Evolutionary conservation across 2,329 filamentous ascomycete species (phyloP), one percentile per base, ranked within the genome.

Genomic region (Microcyclosporella mali): DNA sequence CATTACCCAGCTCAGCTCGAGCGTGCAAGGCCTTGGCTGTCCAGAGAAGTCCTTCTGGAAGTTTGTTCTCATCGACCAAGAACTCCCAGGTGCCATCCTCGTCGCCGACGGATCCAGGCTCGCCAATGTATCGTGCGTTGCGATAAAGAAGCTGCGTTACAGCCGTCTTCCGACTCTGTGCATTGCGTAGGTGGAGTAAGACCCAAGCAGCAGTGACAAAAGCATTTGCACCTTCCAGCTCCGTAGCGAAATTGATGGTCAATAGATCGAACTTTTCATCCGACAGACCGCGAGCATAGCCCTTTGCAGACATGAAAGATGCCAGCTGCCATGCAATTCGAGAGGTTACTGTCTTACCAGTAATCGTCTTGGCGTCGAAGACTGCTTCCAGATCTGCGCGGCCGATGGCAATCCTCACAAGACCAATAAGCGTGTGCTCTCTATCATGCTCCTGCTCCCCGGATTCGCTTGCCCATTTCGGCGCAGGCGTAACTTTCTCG

Each of bases 261-360:
- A 85, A 79, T 16, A 72, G 71, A 69, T 82, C 82, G 66, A 84
- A 82, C 17, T 82, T 63, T 41, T 54, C 51, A 16, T 56, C 51
- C 12, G 53, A 33, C n/a, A 63, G 31, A 49, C 33, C 28, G 30
- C 43, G 39, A 25, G 50, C 40, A 11, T 62, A 41, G 16, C 46
- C 51, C 40, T 58, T 61, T 15, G 58, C 67, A 32, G 57, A 57
- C 37, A 73, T 65, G 14, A 70, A 46, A 47, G 84, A 82, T 43
- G 85, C 81, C 11, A 98, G 74, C 64, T 95, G 89, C 82, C 92
- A 98, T 27, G 79, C 81, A 11, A 95, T 70, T 9, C 88, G 79
- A 52, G 81, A 79, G 52, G 89, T 82, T 37, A 94, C 70, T 3
- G 83, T 81, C 27, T 85, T 83, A 10, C 86, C 74, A 46, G 85